Base-by-base conservation (phyloP, 305 asterid species). In the Petunia hybrid region DNA sequence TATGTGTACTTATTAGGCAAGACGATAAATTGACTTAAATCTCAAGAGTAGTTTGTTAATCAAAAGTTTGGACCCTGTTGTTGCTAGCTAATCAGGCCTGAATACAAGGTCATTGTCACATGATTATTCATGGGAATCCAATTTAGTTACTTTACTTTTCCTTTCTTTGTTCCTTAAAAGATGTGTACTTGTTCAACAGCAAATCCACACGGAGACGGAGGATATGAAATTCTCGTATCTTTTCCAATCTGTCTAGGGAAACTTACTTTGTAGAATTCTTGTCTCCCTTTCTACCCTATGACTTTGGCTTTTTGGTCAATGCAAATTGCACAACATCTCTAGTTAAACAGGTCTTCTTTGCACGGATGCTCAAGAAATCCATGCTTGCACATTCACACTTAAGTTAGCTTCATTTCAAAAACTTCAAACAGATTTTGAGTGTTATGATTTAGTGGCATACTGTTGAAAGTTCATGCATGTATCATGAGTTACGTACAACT, bases 271-370 rank as follows among this genome's bases (percentile, higher is more conserved):
- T 62, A 53, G 82, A 81, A 77, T 70, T 77, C 40, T 71, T 81
- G 87, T 84, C 83, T 65, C 73, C 82, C 55, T 57, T 48, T 76
- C 22, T 0, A 40, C 14, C 69, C 70, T 80, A 39, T 68, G 43
- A 39, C 46, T 68, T 40, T 6, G 31, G 63, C 55, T 69, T 41
- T 41, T 69, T 8, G 40, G 57, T 69, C 43, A 69, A 43, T 41
- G 66, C 39, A 60, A 59, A 43, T 43, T 67, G 36, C 12, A 14
- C 55, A 65, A 38, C 36, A 39, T 39, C 10, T 65, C 51, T 4
- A 67, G 31, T 45, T 45, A 67, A 67, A 67, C 16, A 16, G 14
- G 39, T 69, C 55, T 39, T 14, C 75, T 67, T 42, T 41, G 56
- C 56, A 68, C 12, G 13, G 14, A 6, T 42, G 76, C 10, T 42